phyloP scores from a whole-genome alignment of 148 eudicot species.

The Amaranthus palmeri region DNA sequence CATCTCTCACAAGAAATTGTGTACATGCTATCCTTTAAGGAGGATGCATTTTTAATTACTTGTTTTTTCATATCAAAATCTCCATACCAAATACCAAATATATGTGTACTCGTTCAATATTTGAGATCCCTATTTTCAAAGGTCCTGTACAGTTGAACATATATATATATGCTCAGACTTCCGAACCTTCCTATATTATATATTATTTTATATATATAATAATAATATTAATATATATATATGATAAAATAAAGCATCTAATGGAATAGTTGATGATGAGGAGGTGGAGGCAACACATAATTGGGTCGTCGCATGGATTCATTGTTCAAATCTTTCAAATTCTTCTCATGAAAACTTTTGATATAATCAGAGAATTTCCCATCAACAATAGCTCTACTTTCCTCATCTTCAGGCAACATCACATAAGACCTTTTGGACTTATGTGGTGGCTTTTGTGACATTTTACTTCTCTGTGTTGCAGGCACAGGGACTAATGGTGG shows the following conservation, averaged over 20 bases:
- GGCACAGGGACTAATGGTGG: not conserved
- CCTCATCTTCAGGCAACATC: constrained; percentile 28
- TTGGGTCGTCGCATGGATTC: constrained; percentile 30
- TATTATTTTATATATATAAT: no score
- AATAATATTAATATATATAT: no score
- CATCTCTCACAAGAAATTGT: no score
- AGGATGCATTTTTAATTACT: no score
- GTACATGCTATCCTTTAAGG: no score
- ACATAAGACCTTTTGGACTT: constrained; percentile 30
- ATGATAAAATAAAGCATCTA: not conserved
- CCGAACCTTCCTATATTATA: no score
- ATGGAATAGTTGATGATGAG: constrained; percentile 22
- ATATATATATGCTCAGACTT: no score
- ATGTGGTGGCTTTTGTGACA: constrained; percentile 28
- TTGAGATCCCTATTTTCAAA: no score
- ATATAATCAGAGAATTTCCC: constrained; percentile 37
- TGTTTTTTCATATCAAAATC: no score
- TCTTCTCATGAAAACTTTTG: constrained; percentile 40
- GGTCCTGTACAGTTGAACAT: no score
- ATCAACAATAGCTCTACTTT: constrained; percentile 18
- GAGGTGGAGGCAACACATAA: constrained; percentile 37
- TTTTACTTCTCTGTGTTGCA: constrained; percentile 21
- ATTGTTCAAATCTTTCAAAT: constrained; percentile 31
- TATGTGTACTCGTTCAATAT: no score
- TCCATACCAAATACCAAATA: no score